These are phyloP conservation scores for Cyclotella distinguenda DNA, from an alignment of 108 stramenopile genomes.

Conservation along the genomic window DNA sequence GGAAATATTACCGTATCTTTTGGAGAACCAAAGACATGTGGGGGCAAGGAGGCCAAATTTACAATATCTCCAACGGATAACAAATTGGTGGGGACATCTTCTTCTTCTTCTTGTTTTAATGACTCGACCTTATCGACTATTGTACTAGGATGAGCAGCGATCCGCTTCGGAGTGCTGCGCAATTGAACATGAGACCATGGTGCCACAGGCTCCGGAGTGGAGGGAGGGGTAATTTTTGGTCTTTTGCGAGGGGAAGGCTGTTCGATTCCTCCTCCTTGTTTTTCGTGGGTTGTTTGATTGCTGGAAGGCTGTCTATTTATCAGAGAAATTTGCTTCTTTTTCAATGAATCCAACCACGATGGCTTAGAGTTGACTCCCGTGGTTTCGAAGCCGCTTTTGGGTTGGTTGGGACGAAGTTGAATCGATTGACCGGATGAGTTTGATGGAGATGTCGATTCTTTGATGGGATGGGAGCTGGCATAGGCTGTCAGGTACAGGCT, in stretches of 20 bases:
- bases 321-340: constrained; percentile 31
- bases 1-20: constrained; percentile 29
- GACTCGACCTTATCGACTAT: no score
- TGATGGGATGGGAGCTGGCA: background rate
- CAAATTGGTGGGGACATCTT: background rate
- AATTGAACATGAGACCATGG: constrained; percentile 45
- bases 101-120: background rate
- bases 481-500: constrained; percentile 12
- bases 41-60: constrained; percentile 29
- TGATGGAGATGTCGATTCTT: background rate
- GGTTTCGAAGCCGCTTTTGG: background rate
- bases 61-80: constrained; percentile 36
- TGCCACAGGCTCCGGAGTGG: constrained; percentile 9
- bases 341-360: constrained; percentile 40
- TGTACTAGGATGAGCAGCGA: background rate
- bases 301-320: constrained; percentile 9
- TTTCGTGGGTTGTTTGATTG: background rate
- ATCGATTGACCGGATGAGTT: background rate
- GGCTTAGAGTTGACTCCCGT: constrained; percentile 10
- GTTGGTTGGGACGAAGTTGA: background rate
- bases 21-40: constrained; percentile 5
- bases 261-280: background rate
- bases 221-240: constrained; percentile 18
- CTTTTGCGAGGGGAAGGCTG: constrained; percentile 32
- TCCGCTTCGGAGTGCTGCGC: constrained; percentile 24